These are phyloP conservation scores for Laetiporus sulphureus DNA, from an alignment of 1,284 basidiomycete genomes.

Conservation along the genomic window DNA sequence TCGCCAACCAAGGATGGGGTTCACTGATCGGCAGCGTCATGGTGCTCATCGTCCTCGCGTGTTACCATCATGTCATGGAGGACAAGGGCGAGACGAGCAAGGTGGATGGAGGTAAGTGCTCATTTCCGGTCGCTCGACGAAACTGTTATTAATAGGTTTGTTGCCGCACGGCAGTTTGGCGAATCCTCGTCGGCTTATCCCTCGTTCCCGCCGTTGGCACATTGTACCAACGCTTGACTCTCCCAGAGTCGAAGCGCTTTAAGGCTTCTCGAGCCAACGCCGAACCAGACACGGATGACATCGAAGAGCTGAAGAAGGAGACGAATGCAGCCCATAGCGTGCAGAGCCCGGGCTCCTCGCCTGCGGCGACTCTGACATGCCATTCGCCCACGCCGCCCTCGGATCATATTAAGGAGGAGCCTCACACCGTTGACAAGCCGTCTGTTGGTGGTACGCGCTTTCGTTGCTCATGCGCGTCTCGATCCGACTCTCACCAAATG, in stretches of 20 bases:
- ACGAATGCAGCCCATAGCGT: slow-evolving; percentile 16
- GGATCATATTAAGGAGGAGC: background rate
- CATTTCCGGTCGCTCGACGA: background rate
- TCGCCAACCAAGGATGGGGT: slow-evolving; percentile 74
- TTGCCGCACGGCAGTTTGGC: slow-evolving; percentile 34
- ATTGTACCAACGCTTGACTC: slow-evolving; percentile 68
- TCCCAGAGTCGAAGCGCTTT: slow-evolving; percentile 63
- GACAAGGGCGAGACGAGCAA: slow-evolving; percentile 47
- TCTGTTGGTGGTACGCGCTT: slow-evolving; percentile 25
- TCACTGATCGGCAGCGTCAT: slow-evolving; percentile 60
- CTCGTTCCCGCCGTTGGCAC: slow-evolving; percentile 54
- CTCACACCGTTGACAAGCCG: slow-evolving; percentile 30
- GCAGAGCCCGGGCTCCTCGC: slow-evolving; percentile 5
- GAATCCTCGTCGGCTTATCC: slow-evolving; percentile 44
- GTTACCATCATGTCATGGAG: slow-evolving; percentile 64
- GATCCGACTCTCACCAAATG: background rate
- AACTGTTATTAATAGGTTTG: too few species aligned
- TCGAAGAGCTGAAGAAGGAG: slow-evolving; percentile 33
- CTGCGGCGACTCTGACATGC: slow-evolving; percentile 5
- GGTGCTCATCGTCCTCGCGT: slow-evolving; percentile 62
- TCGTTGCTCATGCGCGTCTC: background rate
- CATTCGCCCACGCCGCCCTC: slow-evolving; percentile 1
- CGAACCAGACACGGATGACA: slow-evolving; percentile 26
- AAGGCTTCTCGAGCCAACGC: slow-evolving; percentile 33
- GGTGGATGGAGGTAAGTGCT: slow-evolving; percentile 53